Evolutionary conservation across 805 yeast genomes (phyloP).

Genomic region (Clavispora phyllophila): DNA sequence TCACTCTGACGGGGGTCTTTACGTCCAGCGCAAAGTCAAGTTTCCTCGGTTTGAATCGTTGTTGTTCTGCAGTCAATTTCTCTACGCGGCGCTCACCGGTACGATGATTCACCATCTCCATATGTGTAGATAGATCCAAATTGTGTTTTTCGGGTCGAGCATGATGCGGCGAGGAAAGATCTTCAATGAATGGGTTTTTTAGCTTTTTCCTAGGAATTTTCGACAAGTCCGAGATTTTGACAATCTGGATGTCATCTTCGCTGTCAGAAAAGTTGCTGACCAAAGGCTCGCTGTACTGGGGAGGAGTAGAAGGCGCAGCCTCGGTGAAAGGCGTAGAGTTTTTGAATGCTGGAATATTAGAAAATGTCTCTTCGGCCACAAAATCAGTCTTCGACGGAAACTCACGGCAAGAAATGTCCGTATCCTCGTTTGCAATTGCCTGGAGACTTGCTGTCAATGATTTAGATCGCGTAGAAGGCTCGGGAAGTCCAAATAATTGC

Average conservation of each 20-base stretch:
- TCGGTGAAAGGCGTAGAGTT: background rate
- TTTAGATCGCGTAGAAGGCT: constrained; percentile 5
- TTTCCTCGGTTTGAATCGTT: constrained; percentile 11
- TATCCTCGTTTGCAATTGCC: background rate
- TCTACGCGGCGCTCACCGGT: constrained; percentile 11
- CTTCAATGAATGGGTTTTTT: constrained; percentile 11
- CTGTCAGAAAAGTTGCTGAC: constrained; percentile 1
- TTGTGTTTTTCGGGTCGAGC: background rate
- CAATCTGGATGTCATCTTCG: constrained; percentile 4
- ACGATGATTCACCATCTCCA: constrained; percentile 11
- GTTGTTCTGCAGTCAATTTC: constrained; percentile 10
- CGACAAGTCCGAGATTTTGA: constrained; percentile 3
- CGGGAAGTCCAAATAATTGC: background rate
- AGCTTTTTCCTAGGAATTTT: constrained; percentile 9
- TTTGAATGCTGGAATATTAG: no score
- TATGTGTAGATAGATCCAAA: constrained; percentile 10
- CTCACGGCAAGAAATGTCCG: background rate
- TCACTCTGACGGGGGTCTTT: constrained; percentile 3
- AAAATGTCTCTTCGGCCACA: background rate
- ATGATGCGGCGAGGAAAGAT: background rate
- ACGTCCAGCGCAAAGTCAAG: constrained; percentile 15
- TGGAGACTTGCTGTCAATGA: constrained; percentile 3
- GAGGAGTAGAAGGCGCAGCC: background rate
- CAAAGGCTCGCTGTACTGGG: background rate
- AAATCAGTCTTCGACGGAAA: background rate